These are phyloP conservation scores for Combretum micranthum DNA, from an alignment of 345 rosid species.

Conservation along the genomic window DNA sequence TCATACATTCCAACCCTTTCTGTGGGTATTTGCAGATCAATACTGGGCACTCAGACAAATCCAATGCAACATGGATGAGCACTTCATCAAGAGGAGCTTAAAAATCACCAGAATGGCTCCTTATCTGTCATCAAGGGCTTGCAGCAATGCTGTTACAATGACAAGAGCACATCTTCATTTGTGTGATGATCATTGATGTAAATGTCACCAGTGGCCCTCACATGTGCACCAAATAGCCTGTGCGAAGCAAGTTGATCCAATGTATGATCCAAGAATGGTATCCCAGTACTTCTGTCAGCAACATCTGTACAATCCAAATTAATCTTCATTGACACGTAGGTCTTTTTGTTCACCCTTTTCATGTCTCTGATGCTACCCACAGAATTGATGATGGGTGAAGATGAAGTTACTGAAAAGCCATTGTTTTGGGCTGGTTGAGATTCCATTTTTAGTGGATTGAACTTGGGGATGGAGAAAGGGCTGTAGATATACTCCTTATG, in stretches of 20 bases:
- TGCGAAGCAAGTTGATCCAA: conserved; percentile 95
- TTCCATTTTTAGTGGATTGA: conserved; percentile 15
- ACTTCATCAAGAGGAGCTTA: conserved; percentile 96
- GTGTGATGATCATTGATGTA: conserved; percentile 95
- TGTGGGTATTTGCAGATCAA: conserved; percentile 71
- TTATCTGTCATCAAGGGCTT: conserved; percentile 86
- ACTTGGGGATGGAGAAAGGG: conserved; percentile 3
- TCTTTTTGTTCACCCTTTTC: conserved; percentile 76
- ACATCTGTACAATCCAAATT: conserved; percentile 80
- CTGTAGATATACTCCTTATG: background rate
- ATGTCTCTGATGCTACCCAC: conserved; percentile 64
- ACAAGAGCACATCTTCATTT: conserved; percentile 90
- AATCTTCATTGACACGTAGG: conserved; percentile 65
- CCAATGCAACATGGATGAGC: conserved; percentile 74
- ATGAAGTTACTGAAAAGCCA: conserved; percentile 15
- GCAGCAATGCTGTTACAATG: conserved; percentile 78
- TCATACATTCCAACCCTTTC: conserved; percentile 81
- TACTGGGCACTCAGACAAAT: conserved; percentile 78
- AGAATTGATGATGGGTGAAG: conserved; percentile 15
- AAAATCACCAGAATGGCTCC: conserved; percentile 87
- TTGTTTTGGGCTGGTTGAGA: conserved; percentile 18
- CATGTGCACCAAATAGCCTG: conserved; percentile 80
- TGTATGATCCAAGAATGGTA: conserved; percentile 92
- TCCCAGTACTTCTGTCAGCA: conserved; percentile 64
- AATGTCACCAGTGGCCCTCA: conserved; percentile 79